A percentile compares a stretch with the other conserved stretches of the same genome.
Evolutionary conservation across 1,284 basidiomycete species (phyloP).

Genomic region (Phlebopus sp.): DNA sequence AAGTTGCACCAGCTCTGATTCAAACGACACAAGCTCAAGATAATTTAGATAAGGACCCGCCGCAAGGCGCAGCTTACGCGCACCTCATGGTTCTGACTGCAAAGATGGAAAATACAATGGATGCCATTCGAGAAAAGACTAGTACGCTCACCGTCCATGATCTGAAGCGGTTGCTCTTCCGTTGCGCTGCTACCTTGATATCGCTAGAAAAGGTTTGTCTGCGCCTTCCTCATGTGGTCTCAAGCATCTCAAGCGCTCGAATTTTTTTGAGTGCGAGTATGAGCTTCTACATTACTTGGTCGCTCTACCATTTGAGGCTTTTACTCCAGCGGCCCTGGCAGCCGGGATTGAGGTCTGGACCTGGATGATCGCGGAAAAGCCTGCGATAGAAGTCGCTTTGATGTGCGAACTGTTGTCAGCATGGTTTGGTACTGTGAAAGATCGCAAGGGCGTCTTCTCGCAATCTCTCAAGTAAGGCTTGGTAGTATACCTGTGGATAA

Average conservation of each 20-base stretch:
- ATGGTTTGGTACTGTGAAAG: constrained; percentile 82
- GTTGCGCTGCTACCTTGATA: constrained; percentile 81
- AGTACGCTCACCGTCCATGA: constrained; percentile 76
- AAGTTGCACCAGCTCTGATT: neutral
- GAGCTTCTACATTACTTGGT: constrained; percentile 89
- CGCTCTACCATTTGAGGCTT: constrained; percentile 84
- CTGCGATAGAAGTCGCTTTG: constrained; percentile 68
- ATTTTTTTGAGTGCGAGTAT: constrained; percentile 65
- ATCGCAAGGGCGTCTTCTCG: constrained; percentile 83
- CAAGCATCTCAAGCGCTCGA: constrained; percentile 1
- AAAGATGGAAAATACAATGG: constrained; percentile 67
- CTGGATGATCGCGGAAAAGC: constrained; percentile 91
- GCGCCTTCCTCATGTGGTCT: neutral
- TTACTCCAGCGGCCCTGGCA: constrained; percentile 83
- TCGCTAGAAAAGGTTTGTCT: constrained; percentile 60
- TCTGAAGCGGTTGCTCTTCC: constrained; percentile 82
- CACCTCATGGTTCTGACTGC: constrained; percentile 67
- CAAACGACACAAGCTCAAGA: constrained; percentile 44
- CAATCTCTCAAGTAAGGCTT: constrained; percentile 68
- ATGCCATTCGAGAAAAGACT: constrained; percentile 68
- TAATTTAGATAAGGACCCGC: constrained; percentile 61
- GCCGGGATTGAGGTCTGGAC: constrained; percentile 95
- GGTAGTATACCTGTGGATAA: constrained; percentile 1
- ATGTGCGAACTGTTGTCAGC: constrained; percentile 86
- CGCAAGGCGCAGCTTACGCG: constrained; percentile 50